Conservation (phyloP, 768 basidiomycete species). For the Rhizopogon vinicolor region DNA sequence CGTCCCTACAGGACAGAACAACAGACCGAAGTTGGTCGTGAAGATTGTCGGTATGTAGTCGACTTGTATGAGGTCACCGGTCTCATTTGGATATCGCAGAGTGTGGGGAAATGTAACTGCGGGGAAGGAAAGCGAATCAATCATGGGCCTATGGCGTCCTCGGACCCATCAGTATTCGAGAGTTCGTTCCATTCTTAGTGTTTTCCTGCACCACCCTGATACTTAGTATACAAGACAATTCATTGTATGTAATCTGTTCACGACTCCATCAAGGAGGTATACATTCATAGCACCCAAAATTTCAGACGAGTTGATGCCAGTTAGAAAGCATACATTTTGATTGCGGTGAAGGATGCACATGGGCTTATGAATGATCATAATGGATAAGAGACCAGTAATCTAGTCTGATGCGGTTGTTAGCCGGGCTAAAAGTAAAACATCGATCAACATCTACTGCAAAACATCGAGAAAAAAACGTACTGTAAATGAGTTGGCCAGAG, state of each 20-base stretch:
- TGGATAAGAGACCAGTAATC: slow-evolving; percentile 17
- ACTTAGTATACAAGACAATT: background rate
- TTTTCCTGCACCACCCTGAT: background rate
- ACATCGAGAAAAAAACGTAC: slow-evolving; percentile 46
- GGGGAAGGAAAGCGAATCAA: background rate
- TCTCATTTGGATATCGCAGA: slow-evolving; percentile 27
- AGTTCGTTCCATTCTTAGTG: background rate
- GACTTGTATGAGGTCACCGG: background rate
- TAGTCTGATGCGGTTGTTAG: slow-evolving; percentile 39
- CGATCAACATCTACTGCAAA: background rate
- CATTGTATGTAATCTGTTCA: background rate
- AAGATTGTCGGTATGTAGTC: slow-evolving; percentile 71
- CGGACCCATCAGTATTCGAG: background rate
- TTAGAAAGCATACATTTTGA: slow-evolving; percentile 23
- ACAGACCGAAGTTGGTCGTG: slow-evolving; percentile 82
- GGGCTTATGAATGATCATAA: slow-evolving; percentile 23
- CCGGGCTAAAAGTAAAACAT: slow-evolving; percentile 29
- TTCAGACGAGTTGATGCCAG: slow-evolving; percentile 6
- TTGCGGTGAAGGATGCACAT: slow-evolving; percentile 32
- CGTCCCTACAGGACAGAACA: slow-evolving; percentile 87
- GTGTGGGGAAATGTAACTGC: slow-evolving; percentile 53
- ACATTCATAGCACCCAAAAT: background rate
- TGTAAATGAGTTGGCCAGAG: slow-evolving; percentile 92
- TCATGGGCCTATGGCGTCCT: background rate
- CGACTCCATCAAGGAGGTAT: background rate